Conservation (phyloP, 1,284 basidiomycete species). For the Phaffia rhodozyma region DNA sequence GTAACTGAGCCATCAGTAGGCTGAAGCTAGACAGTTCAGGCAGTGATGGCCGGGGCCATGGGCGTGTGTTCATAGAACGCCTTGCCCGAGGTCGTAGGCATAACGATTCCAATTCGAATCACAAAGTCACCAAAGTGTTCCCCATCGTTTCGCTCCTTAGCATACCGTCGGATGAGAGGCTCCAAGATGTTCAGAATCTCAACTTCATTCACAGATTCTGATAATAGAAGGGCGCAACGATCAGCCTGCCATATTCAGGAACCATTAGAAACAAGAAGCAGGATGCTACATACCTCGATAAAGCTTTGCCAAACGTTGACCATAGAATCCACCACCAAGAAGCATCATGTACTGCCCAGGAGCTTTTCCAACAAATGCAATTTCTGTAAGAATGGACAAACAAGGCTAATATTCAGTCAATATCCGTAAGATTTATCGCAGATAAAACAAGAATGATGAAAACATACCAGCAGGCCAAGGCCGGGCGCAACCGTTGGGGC, state of each 20-base stretch:
- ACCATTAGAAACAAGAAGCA: neutral
- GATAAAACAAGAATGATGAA: conserved; percentile 34
- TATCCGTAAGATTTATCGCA: conserved; percentile 3
- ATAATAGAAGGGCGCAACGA: conserved; percentile 26
- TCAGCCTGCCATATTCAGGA: neutral
- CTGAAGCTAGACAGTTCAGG: too few relatives aligned
- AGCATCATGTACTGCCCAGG: conserved; percentile 90
- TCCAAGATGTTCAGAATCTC: conserved; percentile 82
- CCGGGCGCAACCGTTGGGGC: conserved; percentile 75
- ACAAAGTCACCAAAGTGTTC: conserved; percentile 95
- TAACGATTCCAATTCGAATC: conserved; percentile 44
- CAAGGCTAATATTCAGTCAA: conserved; percentile 18
- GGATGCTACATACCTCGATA: conserved; percentile 49
- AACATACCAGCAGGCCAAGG: conserved; percentile 66
- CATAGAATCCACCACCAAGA: conserved; percentile 87
- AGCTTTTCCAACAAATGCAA: conserved; percentile 94
- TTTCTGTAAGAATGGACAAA: conserved; percentile 41
- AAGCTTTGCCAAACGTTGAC: conserved; percentile 87
- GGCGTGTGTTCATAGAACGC: conserved; percentile 21
- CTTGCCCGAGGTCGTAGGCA: conserved; percentile 21
- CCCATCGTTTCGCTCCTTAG: conserved; percentile 73
- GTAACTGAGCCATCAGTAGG: neutral
- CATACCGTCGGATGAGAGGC: conserved; percentile 90
- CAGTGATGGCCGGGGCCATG: conserved; percentile 8
- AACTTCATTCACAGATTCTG: conserved; percentile 81